Base-by-base conservation (phyloP, 1,284 basidiomycete genomes). In the Irpex rosettiformis region DNA sequence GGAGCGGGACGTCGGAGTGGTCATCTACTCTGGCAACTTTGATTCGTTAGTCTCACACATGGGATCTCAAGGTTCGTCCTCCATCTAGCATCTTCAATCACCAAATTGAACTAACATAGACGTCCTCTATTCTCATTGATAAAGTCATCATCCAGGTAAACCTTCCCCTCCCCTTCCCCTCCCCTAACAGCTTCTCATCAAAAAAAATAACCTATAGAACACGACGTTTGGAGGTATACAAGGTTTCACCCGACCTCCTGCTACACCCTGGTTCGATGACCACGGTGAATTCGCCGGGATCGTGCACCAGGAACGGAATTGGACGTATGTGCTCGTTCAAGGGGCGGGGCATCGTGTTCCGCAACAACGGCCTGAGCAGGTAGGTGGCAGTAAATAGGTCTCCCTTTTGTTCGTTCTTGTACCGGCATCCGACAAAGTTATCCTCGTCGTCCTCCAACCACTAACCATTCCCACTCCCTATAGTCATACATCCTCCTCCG, bases 211-310 rank as follows among this genome's bases (percentile, higher is more conserved):
- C 0, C 4, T 21, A 4, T 33, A 69, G 66, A 70, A 70, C 52
- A 70, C 65, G 4, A 70, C 68, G 6, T 69, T 88, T 62, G 84
- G 85, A 30, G 85, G 83, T 3, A 82, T 83, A 49, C 85, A 82
- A 68, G 86, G 86, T 1, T 88, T 88, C 65, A 81, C 83, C 4
- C 74, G 79, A 49, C 77, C 78, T 58, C 85, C 86, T 0, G 77
- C 81, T 2, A 88, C 85, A 0, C 79, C 82, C 0, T 88, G 66
- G 65, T 61, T 58, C 25, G 64, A 65, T 30, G 67, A 69, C 27
- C 33, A 56, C 11, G 66, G 66, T 4, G 59, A 56, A 24, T 65
- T 70, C 29, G 64, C 64, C 5, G 69, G 69, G 7, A 66, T 68
- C 18, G 63, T 69, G 2, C 69, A 70, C 58, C 69, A 70, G 58